Conservation (phyloP, 495 filamentous ascomycete genomes). For the Penicillium cinerascens region DNA sequence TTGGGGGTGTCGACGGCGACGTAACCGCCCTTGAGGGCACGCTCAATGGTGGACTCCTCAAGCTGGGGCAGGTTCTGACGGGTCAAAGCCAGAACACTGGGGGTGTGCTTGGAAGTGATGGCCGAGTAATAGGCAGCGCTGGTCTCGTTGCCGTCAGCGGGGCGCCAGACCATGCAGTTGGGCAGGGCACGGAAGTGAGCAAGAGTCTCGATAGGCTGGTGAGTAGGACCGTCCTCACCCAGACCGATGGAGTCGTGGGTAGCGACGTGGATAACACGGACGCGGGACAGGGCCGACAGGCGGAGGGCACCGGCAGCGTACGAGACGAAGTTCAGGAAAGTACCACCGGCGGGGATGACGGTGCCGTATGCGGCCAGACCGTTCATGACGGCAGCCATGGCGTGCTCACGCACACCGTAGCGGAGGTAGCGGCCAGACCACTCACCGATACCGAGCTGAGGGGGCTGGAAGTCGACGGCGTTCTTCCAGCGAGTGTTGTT, state of each 20-base stretch:
- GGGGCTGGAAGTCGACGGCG: conserved; percentile 96
- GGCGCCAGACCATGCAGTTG: conserved; percentile 99
- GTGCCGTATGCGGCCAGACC: conserved; percentile 94
- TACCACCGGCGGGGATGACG: conserved; percentile 88
- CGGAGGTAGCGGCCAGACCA: conserved; percentile 91
- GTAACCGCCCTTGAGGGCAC: conserved; percentile 92
- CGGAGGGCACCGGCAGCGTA: conserved; percentile 95
- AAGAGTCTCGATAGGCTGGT: conserved; percentile 99
- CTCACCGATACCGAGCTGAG: conserved; percentile 75
- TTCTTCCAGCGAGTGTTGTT: conserved; percentile 99
- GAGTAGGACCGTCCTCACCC: conserved; percentile 96
- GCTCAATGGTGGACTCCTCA: conserved; percentile 83
- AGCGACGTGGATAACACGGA: conserved; percentile 91
- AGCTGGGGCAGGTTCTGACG: conserved; percentile 98
- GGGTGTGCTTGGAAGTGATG: conserved; percentile 85
- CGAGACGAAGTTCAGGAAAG: conserved; percentile 99
- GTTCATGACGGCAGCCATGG: conserved; percentile 98
- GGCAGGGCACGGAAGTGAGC: conserved; percentile 98
- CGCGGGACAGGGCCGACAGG: conserved; percentile 86
- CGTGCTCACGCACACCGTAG: conserved; percentile 96
- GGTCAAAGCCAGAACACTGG: conserved; percentile 88
- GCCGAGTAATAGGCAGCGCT: conserved; percentile 97
- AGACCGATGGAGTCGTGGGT: conserved; percentile 99
- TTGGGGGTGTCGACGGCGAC: conserved; percentile 78
- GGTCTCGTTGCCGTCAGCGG: conserved; percentile 97